These are phyloP conservation scores for Myxozyma vanderwaltii DNA, from an alignment of 805 yeast genomes.

Conservation along the genomic window DNA sequence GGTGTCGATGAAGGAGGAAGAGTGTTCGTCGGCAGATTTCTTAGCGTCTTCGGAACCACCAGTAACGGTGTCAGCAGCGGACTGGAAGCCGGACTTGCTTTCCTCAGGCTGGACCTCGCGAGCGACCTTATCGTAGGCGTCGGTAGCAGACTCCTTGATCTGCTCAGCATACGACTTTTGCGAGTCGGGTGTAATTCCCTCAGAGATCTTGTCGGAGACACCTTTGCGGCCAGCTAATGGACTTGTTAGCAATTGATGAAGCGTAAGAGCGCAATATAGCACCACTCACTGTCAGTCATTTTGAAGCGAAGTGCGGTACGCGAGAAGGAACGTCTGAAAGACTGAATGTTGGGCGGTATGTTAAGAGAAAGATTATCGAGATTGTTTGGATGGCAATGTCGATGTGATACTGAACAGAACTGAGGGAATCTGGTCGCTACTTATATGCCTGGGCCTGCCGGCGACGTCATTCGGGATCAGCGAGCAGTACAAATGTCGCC, in stretches of 20 bases:
- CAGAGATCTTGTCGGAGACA: conserved; percentile 67
- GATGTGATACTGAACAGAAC: no score
- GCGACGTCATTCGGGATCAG: no score
- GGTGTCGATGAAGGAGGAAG: conserved; percentile 36
- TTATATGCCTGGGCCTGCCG: no score
- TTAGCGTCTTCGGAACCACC: conserved; percentile 53
- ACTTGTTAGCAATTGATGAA: background rate
- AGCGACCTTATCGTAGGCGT: conserved; percentile 65
- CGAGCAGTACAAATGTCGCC: no score
- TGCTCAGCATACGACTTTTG: conserved; percentile 65
- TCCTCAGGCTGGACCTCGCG: conserved; percentile 61
- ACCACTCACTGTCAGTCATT: conserved; percentile 23
- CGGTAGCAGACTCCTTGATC: conserved; percentile 71
- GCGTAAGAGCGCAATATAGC: background rate
- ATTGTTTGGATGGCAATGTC: background rate
- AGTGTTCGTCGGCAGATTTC: conserved; percentile 55
- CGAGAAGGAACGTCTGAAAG: conserved; percentile 16
- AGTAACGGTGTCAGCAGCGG: conserved; percentile 61
- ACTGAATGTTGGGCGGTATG: conserved; percentile 11
- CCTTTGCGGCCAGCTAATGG: conserved; percentile 67
- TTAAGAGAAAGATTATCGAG: background rate
- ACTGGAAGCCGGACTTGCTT: conserved; percentile 70
- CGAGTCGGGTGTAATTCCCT: conserved; percentile 68
- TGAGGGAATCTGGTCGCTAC: no score
- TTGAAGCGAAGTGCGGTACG: conserved; percentile 8